Base-by-base conservation (phyloP, 768 basidiomycete genomes). In the Dacryopinax spathularia region DNA sequence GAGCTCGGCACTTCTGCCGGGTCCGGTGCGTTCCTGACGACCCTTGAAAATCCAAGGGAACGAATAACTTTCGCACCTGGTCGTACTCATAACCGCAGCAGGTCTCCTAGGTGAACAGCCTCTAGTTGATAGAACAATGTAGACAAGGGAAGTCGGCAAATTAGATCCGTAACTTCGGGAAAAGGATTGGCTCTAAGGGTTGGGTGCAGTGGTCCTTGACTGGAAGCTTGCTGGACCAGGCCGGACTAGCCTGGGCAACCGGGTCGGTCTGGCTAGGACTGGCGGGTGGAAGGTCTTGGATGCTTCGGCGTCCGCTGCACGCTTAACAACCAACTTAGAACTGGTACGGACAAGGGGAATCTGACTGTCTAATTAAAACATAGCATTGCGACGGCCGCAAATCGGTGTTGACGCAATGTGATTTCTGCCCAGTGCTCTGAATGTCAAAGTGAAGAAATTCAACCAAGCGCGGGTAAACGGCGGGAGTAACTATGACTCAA, bases 321-420 rank as follows among this genome's bases (percentile, higher is more conserved):
- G 76, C 70, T 84, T 82, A 84, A 84, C 81, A 80, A 83, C 77
- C 77, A 69, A 84, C 80, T 84, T 81, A 83, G 83, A 84, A 84
- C 82, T 84, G 83, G 84, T 81, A 81, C 81, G 82, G 84, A 84
- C 83, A 82, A 82, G 83, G 84, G 83, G 83, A 84, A 85, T 84
- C 83, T 82, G 84, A 84, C 83, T 84, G 84, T 84, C 82, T 84
- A 84, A 85, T 84, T 84, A 84, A 84, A 84, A 84, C 84, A 84
- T 82, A 85, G 84, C 83, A 84, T 84, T 84, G 82, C 78, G 80
- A 84, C 82, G 81, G 81, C 77, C 81, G 79, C 76, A 83, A 83
- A 82, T 82, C 82, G 83, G 80, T 84, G 83, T 84, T 83, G 83
- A 84, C 82, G 77, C 82, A 83, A 84, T 84, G 83, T 84, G 83